Evolutionary conservation across 139 green algal species (phyloP).

Genomic region (Chlamydomonas urium): DNA sequence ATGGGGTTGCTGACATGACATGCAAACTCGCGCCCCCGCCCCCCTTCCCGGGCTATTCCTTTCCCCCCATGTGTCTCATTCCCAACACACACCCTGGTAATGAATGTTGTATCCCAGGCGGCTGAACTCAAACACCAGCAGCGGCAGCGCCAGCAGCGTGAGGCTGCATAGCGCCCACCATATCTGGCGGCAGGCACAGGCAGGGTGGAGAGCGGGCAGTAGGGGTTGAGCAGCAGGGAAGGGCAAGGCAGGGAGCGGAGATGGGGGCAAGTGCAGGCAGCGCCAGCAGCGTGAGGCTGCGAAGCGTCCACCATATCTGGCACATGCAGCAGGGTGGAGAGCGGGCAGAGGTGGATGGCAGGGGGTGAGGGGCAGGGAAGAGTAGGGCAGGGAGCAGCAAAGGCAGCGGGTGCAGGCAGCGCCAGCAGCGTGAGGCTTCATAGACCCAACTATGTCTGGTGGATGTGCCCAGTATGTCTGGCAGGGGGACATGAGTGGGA

Average conservation of each 20-base stretch:
- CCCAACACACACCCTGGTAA: conserved; percentile 25
- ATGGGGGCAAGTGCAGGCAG: too few species aligned
- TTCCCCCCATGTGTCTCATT: too few species aligned
- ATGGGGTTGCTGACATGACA: not conserved
- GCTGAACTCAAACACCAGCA: conserved; percentile 76
- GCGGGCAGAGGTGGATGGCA: too few species aligned
- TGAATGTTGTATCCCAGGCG: conserved; percentile 31
- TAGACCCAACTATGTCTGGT: conserved; percentile 50
- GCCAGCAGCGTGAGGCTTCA: conserved; percentile 54
- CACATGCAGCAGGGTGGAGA: too few species aligned
- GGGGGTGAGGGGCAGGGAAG: too few species aligned
- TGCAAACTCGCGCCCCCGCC: not conserved
- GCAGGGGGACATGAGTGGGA: not conserved
- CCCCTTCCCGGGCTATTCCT: too few species aligned
- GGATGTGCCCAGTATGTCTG: not conserved
- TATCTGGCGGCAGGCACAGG: conserved; percentile 21
- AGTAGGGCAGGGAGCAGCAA: too few species aligned
- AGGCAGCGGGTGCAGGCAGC: too few species aligned
- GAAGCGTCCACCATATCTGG: not conserved
- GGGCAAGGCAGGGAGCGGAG: too few species aligned
- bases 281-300: conserved; percentile 43
- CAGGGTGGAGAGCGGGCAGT: not conserved
- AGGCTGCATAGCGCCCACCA: conserved; percentile 53
- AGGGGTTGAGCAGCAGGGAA: not conserved
- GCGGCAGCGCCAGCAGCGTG: conserved; percentile 62